A percentile compares a stretch with the other conserved stretches of the same genome.
phyloP scores from a whole-genome alignment of 2,329 filamentous ascomycete species.

The Neopestalotiopsis rosae region DNA sequence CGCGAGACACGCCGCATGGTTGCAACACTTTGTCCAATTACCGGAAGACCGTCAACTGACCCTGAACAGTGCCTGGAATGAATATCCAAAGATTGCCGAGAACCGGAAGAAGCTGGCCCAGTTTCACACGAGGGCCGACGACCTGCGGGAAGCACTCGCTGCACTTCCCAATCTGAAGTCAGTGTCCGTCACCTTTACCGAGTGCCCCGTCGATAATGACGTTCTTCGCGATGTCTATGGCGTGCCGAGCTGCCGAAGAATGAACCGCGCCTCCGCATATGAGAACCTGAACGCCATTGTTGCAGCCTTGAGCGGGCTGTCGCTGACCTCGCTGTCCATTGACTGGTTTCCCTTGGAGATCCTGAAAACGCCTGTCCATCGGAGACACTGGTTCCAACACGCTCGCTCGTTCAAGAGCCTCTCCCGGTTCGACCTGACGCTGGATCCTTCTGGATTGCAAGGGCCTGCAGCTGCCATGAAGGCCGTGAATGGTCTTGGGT shows the following conservation, averaged over 20 bases:
- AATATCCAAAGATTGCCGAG: constrained; percentile 42
- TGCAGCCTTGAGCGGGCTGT: constrained; percentile 41
- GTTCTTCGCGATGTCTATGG: constrained; percentile 43
- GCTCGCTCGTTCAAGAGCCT: constrained; percentile 45
- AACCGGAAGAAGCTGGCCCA: constrained; percentile 39
- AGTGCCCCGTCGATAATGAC: constrained; percentile 44
- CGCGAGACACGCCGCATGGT: constrained; percentile 39
- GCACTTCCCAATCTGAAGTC: constrained; percentile 44
- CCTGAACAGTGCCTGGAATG: constrained; percentile 41
- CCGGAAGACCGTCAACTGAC: constrained; percentile 42
- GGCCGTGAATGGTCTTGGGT: constrained; percentile 49
- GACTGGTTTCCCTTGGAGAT: constrained; percentile 51
- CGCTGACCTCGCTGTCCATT: constrained; percentile 44
- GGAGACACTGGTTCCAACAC: constrained; percentile 47
- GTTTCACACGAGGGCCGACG: constrained; percentile 40
- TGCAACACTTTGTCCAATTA: constrained; percentile 43
- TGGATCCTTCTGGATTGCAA: constrained; percentile 44
- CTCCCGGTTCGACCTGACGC: constrained; percentile 43
- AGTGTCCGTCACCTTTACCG: constrained; percentile 47
- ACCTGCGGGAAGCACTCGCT: constrained; percentile 45
- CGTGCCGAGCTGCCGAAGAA: constrained; percentile 44
- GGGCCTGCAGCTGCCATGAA: constrained; percentile 43
- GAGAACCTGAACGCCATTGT: constrained; percentile 46
- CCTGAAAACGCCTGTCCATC: constrained; percentile 42
- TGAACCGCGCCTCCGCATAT: constrained; percentile 43